Evolutionary conservation across 192 early-diverging fungal species (phyloP).

Genomic region (Podila clonocystis): DNA sequence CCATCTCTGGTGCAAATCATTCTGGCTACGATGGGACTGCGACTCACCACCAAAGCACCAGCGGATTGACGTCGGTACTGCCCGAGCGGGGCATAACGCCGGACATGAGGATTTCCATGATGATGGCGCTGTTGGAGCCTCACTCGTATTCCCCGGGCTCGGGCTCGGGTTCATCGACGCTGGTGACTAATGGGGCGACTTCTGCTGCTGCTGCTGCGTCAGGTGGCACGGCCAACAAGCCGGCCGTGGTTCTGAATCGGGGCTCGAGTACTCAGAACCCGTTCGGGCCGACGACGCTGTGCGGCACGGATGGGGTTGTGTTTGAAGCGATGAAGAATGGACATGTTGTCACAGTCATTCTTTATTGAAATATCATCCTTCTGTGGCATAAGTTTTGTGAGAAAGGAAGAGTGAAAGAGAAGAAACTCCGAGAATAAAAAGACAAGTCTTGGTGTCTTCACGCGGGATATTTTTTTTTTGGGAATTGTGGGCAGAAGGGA

Average conservation of each 20-base stretch:
- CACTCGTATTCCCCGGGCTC: too few relatives aligned
- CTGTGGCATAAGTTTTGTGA: not conserved
- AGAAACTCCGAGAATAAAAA: not conserved
- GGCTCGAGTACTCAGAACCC: slow-evolving; percentile 75
- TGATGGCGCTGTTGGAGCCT: slow-evolving; percentile 24
- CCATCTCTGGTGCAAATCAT: not conserved
- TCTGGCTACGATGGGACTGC: not conserved
- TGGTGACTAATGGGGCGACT: not conserved
- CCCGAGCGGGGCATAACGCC: slow-evolving; percentile 42
- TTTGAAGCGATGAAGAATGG: slow-evolving; percentile 76
- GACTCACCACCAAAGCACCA: not conserved
- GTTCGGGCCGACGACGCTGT: slow-evolving; percentile 75
- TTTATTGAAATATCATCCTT: slow-evolving; percentile 51
- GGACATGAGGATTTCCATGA: slow-evolving; percentile 44
- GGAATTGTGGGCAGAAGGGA: too few relatives aligned
- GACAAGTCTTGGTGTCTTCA: not conserved
- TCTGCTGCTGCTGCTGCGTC: slow-evolving; percentile 23
- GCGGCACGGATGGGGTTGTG: slow-evolving; percentile 67
- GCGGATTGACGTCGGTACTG: slow-evolving; percentile 8
- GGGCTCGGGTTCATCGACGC: not conserved
- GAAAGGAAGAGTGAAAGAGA: not conserved
- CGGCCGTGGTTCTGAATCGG: slow-evolving; percentile 68
- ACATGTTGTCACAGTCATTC: slow-evolving; percentile 65
- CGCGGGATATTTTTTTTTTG: not conserved
- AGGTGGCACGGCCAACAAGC: slow-evolving; percentile 45